Conservation (phyloP, 2,329 filamentous ascomycete species). For the Colletotrichum sublineola region DNA sequence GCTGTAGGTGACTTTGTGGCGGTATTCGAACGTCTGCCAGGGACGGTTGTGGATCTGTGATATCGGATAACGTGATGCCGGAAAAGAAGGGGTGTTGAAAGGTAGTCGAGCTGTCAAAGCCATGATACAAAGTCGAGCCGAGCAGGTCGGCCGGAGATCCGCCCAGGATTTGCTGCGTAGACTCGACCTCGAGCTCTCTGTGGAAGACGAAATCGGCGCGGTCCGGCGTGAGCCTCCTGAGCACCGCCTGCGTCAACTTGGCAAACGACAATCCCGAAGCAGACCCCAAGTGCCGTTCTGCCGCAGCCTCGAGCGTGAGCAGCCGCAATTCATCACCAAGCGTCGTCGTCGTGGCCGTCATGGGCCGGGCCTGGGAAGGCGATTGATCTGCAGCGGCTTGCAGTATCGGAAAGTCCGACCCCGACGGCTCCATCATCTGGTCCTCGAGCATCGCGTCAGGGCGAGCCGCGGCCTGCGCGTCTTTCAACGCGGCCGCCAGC, state of each 20-base stretch:
- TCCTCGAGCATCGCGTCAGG: background rate
- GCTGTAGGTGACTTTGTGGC: constrained; percentile 47
- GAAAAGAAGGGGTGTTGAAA: constrained; percentile 50
- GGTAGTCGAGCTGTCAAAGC: constrained; percentile 46
- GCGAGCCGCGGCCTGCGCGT: background rate
- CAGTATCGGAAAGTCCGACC: background rate
- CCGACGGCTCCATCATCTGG: constrained; percentile 1
- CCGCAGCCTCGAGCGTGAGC: constrained; percentile 58
- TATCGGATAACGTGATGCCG: constrained; percentile 48
- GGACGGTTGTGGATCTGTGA: constrained; percentile 44
- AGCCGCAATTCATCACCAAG: constrained; percentile 53
- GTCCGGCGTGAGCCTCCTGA: constrained; percentile 57
- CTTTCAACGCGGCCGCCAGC: background rate
- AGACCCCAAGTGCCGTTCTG: constrained; percentile 59
- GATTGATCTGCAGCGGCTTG: background rate
- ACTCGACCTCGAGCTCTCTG: background rate
- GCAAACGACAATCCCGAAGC: constrained; percentile 61
- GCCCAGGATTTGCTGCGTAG: background rate
- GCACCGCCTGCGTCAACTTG: constrained; percentile 57
- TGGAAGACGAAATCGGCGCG: constrained; percentile 58
- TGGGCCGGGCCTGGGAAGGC: constrained; percentile 28
- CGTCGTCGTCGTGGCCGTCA: constrained; percentile 43
- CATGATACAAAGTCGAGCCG: constrained; percentile 44
- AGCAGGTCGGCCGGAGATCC: constrained; percentile 45
- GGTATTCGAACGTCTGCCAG: constrained; percentile 38